Conservation (phyloP, 768 basidiomycete species). For the Gloeophyllum trabeum region DNA sequence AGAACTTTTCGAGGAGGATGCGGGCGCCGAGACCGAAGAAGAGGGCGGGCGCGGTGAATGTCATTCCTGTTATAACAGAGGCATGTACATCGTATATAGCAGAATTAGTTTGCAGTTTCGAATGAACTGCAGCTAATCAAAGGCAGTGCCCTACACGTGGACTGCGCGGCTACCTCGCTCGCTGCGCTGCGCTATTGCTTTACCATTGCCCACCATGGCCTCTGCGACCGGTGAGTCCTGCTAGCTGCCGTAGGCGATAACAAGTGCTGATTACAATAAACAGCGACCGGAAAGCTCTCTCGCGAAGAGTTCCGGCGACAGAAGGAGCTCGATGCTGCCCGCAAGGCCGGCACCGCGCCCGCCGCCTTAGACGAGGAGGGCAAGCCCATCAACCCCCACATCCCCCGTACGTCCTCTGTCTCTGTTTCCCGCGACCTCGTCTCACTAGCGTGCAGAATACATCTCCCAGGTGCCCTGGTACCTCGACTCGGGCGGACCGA, state of each 20-base stretch:
- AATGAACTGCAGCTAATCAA: too few relatives aligned
- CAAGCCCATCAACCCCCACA: constrained; percentile 94
- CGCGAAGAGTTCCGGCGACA: constrained; percentile 91
- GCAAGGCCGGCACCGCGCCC: constrained; percentile 96
- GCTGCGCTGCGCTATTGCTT: too few relatives aligned
- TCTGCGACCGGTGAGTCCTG: constrained; percentile 10
- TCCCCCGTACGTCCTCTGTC: constrained; percentile 66
- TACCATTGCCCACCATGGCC: constrained; percentile 8
- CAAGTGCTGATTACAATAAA: neutral
- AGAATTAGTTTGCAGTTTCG: too few relatives aligned
- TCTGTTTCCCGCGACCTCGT: neutral
- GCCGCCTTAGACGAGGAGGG: constrained; percentile 95
- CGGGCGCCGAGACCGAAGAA: constrained; percentile 68
- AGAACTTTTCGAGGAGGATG: constrained; percentile 43
- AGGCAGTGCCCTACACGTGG: too few relatives aligned
- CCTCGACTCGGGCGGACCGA: constrained; percentile 87
- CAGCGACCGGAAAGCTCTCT: constrained; percentile 70
- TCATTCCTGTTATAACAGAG: too few relatives aligned
- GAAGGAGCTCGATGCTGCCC: constrained; percentile 95
- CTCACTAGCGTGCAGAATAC: constrained; percentile 49
- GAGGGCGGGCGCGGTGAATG: constrained; percentile 48
- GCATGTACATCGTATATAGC: too few relatives aligned
- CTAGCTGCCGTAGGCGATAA: neutral
- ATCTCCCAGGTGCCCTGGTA: constrained; percentile 99
- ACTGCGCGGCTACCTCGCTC: too few relatives aligned